Evolutionary conservation across 768 basidiomycete genomes (phyloP), one percentile per base, ranked within the genome.

Genomic region (Rhodotorula paludigena): DNA sequence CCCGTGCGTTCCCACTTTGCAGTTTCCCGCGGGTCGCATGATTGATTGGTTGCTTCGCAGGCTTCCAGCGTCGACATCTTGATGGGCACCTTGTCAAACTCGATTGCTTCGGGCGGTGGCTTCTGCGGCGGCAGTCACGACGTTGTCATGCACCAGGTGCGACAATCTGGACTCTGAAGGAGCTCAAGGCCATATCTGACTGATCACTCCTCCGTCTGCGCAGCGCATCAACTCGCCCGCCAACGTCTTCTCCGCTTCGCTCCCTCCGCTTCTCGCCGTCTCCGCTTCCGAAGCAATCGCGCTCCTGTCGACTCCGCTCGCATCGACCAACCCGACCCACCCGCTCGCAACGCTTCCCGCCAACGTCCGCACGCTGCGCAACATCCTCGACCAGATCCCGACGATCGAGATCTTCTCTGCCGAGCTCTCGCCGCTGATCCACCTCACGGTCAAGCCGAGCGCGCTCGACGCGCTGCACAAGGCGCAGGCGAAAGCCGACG

Each of bases 61-160:
- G n/a, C n/a, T n/a, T n/a, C n/a, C n/a, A n/a, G 92, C 75, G 87
- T 98, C 23, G 96, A 99, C 78, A 92, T 98, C 83, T 82, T 97
- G n/a, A 82, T 94, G 4, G 94, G 92, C 6, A 93, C 90, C 33
- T 84, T 90, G 66, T 88, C 92, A 0, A 91, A 83, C 44, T 88
- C 89, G 21, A 84, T 98, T 28, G 85, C 85, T 66, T 85, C 93
- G 1, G 83, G 84, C 3, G 96, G 94, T 55, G 96, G 96, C 2
- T 99, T 98, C 84, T 98, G 94, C 75, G 91, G 91, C 6, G 96
- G 96, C 33, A 88, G 89, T 2, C 78, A 79, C 25, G 83, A 85
- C 47, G 89, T 96, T 38, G 85, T 91, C 32, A 85, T 90, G 69
- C 94, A 99, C 76, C 94, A 92, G 82, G 89, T 88, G 73, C 30